These are phyloP conservation scores for Yamadazyma epiphylla DNA, from an alignment of 1,139 yeast genomes.

Conservation along the genomic window DNA sequence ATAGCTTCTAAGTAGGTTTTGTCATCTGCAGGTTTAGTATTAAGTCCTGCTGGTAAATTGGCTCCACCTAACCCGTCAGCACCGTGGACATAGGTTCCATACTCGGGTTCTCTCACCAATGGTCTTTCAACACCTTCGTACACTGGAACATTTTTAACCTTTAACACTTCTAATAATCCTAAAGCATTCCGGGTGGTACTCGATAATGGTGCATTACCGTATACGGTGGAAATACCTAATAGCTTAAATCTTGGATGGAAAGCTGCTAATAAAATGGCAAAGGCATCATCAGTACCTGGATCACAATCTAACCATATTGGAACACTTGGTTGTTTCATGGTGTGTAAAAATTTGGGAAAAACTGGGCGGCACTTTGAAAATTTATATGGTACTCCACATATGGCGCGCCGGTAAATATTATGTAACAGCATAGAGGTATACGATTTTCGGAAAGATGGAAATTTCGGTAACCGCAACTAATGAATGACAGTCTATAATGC, in stretches of 20 bases:
- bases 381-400: background rate
- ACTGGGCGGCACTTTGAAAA: background rate
- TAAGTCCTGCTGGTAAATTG: slow-evolving; percentile 49
- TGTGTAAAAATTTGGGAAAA: too few relatives aligned
- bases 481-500: too few relatives aligned
- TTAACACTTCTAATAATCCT: slow-evolving; percentile 59
- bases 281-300: slow-evolving; percentile 88
- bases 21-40: slow-evolving; percentile 23
- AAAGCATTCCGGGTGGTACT: slow-evolving; percentile 71
- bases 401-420: too few relatives aligned
- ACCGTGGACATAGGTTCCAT: slow-evolving; percentile 72
- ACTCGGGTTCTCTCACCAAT: slow-evolving; percentile 41
- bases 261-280: slow-evolving; percentile 65
- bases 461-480: too few relatives aligned
- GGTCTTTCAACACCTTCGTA: slow-evolving; percentile 65
- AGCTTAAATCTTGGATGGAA: slow-evolving; percentile 58
- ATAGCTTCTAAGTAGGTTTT: slow-evolving; percentile 55
- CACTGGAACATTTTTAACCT: slow-evolving; percentile 50
- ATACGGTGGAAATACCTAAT: slow-evolving; percentile 76
- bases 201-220: slow-evolving; percentile 70
- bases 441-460: too few relatives aligned
- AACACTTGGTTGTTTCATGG: slow-evolving; percentile 18
- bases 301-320: slow-evolving; percentile 93
- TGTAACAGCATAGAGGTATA: too few relatives aligned
- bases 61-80: slow-evolving; percentile 73